phyloP scores from a whole-genome alignment of 2,329 filamentous ascomycete genomes.

The Neonectria punicea region DNA sequence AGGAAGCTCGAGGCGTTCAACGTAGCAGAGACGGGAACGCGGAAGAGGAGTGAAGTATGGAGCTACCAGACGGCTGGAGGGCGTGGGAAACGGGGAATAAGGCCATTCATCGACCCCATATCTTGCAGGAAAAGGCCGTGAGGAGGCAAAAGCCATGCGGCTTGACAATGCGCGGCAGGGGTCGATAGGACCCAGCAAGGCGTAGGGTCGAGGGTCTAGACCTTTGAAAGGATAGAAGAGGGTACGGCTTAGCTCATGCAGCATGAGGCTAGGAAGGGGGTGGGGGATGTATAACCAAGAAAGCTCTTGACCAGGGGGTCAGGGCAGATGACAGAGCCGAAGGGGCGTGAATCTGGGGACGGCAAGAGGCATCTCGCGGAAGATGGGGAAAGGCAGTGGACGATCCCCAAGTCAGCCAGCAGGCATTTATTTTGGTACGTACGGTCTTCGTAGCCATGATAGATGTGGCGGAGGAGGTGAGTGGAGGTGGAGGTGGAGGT shows the following conservation, averaged over 20 bases:
- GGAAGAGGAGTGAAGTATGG: slow-evolving; percentile 25
- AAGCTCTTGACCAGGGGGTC: slow-evolving; percentile 3
- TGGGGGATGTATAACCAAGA: slow-evolving; percentile 27
- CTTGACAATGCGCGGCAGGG: slow-evolving; percentile 32
- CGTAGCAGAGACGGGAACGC: not conserved
- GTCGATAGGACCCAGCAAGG: slow-evolving; percentile 32
- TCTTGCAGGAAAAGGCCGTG: slow-evolving; percentile 29
- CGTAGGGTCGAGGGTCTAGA: slow-evolving; percentile 36
- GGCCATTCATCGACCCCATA: slow-evolving; percentile 25
- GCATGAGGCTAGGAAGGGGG: slow-evolving; percentile 19
- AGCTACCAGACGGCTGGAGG: slow-evolving; percentile 23
- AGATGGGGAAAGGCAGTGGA: slow-evolving; percentile 39
- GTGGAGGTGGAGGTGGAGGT: slow-evolving; percentile 27
- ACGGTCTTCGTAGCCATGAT: slow-evolving; percentile 18
- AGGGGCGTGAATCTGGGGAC: slow-evolving; percentile 36
- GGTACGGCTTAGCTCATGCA: slow-evolving; percentile 28
- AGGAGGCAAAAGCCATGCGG: slow-evolving; percentile 33
- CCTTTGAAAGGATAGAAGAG: slow-evolving; percentile 21
- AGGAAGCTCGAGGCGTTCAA: not conserved
- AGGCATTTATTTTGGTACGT: slow-evolving; percentile 33
- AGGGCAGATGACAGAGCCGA: slow-evolving; percentile 30
- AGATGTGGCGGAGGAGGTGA: slow-evolving; percentile 29
- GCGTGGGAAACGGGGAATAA: slow-evolving; percentile 27
- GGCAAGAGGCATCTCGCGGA: slow-evolving; percentile 20
- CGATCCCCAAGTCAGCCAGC: slow-evolving; percentile 34